Conservation (phyloP, 805 yeast species). For the Metschnikowia sp. region DNA sequence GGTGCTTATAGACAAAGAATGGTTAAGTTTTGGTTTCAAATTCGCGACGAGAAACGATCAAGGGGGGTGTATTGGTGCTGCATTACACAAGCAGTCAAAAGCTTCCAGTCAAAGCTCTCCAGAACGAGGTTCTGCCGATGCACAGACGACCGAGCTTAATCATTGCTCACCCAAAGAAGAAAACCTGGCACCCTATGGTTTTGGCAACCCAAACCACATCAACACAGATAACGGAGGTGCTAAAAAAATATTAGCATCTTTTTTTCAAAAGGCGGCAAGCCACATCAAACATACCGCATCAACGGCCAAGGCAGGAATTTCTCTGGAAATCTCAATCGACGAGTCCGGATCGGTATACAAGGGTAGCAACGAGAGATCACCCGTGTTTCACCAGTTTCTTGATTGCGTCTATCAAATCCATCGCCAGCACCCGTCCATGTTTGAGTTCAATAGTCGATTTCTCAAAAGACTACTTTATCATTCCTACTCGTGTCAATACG, state of each 20-base stretch:
- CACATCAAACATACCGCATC: constrained; percentile 39
- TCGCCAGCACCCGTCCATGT: constrained; percentile 64
- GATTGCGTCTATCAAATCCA: constrained; percentile 83
- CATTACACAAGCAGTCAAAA: constrained; percentile 20
- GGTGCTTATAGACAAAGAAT: constrained; percentile 84
- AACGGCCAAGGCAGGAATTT: constrained; percentile 23
- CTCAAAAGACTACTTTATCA: constrained; percentile 83
- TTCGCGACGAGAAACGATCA: constrained; percentile 83
- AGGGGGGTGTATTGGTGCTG: constrained; percentile 48
- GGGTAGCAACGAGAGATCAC: constrained; percentile 54
- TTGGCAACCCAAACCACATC: neutral
- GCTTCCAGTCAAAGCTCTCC: constrained; percentile 13
- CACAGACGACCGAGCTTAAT: no score
- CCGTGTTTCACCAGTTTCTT: constrained; percentile 89
- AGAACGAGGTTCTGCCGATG: constrained; percentile 2
- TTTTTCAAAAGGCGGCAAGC: constrained; percentile 37
- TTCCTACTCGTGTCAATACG: constrained; percentile 90
- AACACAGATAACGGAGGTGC: constrained; percentile 2
- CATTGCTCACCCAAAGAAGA: no score
- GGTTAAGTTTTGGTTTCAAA: constrained; percentile 93
- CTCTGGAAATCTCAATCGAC: constrained; percentile 1
- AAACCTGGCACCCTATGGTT: no score
- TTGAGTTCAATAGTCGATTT: constrained; percentile 88
- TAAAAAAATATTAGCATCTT: constrained; percentile 32
- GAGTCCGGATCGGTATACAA: constrained; percentile 17